phyloP scores from a whole-genome alignment of 208 protist genomes.

The Trypanosoma vivax region DNA sequence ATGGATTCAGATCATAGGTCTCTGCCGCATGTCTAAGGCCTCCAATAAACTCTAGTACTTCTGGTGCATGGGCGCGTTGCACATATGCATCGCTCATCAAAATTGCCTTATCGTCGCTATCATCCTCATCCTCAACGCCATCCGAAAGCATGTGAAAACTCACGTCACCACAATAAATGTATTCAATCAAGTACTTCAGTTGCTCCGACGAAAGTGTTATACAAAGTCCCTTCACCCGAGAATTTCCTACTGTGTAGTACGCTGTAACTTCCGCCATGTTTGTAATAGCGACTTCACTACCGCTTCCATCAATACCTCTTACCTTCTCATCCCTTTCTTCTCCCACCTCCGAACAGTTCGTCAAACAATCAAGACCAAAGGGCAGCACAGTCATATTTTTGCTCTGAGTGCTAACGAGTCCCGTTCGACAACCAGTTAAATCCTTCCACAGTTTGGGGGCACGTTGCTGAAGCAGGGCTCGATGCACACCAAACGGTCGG shows the following conservation, averaged over 20 bases:
- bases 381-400: too few relatives aligned
- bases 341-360: background rate
- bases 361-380: too few relatives aligned
- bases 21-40: constrained; percentile 30
- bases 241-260: constrained; percentile 71
- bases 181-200: constrained; percentile 51
- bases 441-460: constrained; percentile 55
- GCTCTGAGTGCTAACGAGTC: too few relatives aligned
- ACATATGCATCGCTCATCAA: background rate
- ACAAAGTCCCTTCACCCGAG: constrained; percentile 48
- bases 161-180: constrained; percentile 69
- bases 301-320: background rate
- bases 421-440: constrained; percentile 45
- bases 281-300: constrained; percentile 13
- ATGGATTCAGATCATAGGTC: constrained; percentile 38
- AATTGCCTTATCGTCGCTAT: constrained; percentile 7
- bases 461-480: constrained; percentile 58
- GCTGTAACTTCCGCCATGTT: constrained; percentile 32
- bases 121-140: constrained; percentile 33
- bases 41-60: constrained; percentile 20
- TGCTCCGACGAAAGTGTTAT: constrained; percentile 42
- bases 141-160: constrained; percentile 39
- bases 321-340: background rate
- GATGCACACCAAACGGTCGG: constrained; percentile 44
- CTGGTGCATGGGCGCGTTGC: constrained; percentile 3